A percentile compares a stretch with the other conserved stretches of the same genome.
phyloP scores from a whole-genome alignment of 306 rosid species.

The Cyamopsis tetragonoloba region DNA sequence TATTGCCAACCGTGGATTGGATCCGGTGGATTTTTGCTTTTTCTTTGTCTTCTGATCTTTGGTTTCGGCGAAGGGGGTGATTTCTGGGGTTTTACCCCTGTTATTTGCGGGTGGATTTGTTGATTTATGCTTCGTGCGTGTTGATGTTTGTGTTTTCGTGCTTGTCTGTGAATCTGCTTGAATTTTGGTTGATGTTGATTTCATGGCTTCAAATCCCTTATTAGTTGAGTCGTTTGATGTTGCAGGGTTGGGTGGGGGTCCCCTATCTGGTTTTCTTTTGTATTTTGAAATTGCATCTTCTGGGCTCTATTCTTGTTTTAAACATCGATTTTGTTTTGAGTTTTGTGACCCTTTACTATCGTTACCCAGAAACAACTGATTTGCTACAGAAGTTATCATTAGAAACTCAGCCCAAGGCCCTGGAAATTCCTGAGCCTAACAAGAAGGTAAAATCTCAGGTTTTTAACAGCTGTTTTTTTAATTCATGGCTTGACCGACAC shows the following conservation, averaged over 20 bases:
- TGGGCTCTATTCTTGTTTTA: background rate
- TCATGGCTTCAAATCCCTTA: background rate
- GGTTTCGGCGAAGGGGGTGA: background rate
- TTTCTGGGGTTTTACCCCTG: background rate
- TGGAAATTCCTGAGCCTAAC: slow-evolving; percentile 77
- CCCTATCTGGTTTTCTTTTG: background rate
- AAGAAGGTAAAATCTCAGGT: slow-evolving; percentile 52
- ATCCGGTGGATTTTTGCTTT: slow-evolving; percentile 2
- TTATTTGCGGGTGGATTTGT: background rate
- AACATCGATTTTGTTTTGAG: background rate
- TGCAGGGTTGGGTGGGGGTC: background rate
- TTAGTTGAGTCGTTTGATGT: background rate
- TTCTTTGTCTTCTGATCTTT: background rate
- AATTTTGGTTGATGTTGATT: slow-evolving; percentile 10
- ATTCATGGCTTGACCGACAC: background rate
- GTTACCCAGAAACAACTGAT: slow-evolving; percentile 69
- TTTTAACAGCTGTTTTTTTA: background rate
- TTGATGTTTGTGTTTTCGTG: background rate
- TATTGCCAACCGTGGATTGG: slow-evolving; percentile 2
- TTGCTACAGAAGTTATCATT: slow-evolving; percentile 82
- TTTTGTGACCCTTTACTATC: slow-evolving; percentile 53
- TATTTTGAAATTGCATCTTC: background rate
- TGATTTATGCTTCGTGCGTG: background rate
- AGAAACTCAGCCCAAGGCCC: slow-evolving; percentile 72
- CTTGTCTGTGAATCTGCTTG: background rate